phyloP scores from a whole-genome alignment of 805 yeast genomes.

The Kluyveromyces siamensis region DNA sequence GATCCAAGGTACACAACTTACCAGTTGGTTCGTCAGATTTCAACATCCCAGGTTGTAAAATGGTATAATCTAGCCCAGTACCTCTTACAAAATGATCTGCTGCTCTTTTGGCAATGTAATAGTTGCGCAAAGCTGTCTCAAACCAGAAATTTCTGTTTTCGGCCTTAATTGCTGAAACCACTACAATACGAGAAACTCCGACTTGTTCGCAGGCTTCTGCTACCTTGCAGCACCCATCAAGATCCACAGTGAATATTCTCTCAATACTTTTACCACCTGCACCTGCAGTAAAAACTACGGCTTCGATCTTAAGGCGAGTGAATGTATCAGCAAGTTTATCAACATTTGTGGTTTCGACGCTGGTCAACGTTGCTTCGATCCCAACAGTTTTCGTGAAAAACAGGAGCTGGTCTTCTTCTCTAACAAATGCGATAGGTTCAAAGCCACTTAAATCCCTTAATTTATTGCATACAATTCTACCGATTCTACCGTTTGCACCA shows the following conservation, averaged over 20 bases:
- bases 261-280: conserved; percentile 47
- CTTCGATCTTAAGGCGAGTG: conserved; percentile 35
- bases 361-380: conserved; percentile 30
- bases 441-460: conserved; percentile 21
- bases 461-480: conserved; percentile 35
- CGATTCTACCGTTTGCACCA: conserved; percentile 61
- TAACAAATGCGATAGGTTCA: conserved; percentile 37
- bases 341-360: conserved; percentile 31
- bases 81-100: conserved; percentile 42
- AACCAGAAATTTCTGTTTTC: conserved; percentile 40
- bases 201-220: conserved; percentile 44
- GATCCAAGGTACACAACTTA: conserved; percentile 22
- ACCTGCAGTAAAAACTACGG: conserved; percentile 55
- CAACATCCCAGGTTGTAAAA: conserved; percentile 45
- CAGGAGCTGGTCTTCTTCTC: conserved; percentile 37
- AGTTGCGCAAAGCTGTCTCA: conserved; percentile 33
- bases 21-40: conserved; percentile 36
- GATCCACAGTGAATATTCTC: conserved; percentile 42
- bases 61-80: conserved; percentile 42
- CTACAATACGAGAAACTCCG: conserved; percentile 36
- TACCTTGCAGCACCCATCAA: conserved; percentile 51
- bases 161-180: conserved; percentile 50
- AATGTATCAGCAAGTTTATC: conserved; percentile 31
- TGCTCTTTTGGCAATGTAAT: conserved; percentile 53
- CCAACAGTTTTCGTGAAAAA: conserved; percentile 33